These are phyloP conservation scores for Polychaeton citri DNA, from an alignment of 2,329 filamentous ascomycete genomes.

Conservation along the genomic window DNA sequence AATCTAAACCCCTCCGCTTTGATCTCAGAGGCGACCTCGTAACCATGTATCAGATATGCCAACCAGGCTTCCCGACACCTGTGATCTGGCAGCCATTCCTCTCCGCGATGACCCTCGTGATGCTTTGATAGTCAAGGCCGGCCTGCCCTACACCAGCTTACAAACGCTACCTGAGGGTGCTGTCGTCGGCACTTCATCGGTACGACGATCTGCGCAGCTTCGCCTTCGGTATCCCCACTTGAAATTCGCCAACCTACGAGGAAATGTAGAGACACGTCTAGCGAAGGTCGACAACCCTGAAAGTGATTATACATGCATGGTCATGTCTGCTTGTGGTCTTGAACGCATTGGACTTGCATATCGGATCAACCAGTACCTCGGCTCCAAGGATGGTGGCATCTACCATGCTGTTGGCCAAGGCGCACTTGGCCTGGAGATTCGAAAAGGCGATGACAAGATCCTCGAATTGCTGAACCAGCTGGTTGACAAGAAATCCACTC, in stretches of 20 bases:
- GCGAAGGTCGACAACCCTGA: constrained; percentile 67
- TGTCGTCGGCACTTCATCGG: constrained; percentile 75
- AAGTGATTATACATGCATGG: constrained; percentile 60
- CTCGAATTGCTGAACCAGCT: too few relatives aligned
- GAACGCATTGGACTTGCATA: constrained; percentile 54
- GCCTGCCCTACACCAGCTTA: constrained; percentile 46
- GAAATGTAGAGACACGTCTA: constrained; percentile 76
- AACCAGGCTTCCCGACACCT: constrained; percentile 61
- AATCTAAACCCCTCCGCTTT: background rate
- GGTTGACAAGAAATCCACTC: constrained; percentile 49
- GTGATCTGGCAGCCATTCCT: constrained; percentile 60
- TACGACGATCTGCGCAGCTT: constrained; percentile 76
- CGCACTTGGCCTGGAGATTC: constrained; percentile 72
- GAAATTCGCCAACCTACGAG: constrained; percentile 64
- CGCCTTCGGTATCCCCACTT: constrained; percentile 56
- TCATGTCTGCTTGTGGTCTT: constrained; percentile 75
- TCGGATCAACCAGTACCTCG: constrained; percentile 67
- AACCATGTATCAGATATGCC: constrained; percentile 44
- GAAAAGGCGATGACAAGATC: too few relatives aligned
- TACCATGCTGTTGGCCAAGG: constrained; percentile 77
- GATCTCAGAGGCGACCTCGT: background rate
- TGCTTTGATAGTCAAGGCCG: constrained; percentile 27
- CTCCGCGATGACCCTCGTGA: constrained; percentile 48
- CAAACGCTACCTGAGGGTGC: constrained; percentile 61
- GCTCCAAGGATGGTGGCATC: constrained; percentile 56